Conservation (phyloP, 176 grass and related monocot genomes). For the Lolium multiflorum region DNA sequence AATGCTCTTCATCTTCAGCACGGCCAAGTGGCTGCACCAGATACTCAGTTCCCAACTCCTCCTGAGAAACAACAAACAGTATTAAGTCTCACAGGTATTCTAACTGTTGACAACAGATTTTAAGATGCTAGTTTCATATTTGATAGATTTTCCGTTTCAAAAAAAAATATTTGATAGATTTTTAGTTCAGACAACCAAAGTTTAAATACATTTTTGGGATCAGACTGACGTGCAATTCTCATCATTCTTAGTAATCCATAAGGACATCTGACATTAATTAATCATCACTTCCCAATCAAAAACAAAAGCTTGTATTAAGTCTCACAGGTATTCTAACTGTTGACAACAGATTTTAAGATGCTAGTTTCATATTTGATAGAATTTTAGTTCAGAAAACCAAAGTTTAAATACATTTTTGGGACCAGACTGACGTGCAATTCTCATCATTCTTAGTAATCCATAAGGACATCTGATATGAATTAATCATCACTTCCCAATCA, state of each 20-base stretch:
- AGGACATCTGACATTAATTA: constrained; percentile 4
- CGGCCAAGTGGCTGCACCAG: constrained; percentile 51
- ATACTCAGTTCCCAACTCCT: constrained; percentile 56
- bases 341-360: neutral
- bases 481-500: constrained; percentile 32
- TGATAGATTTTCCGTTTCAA: too few relatives aligned
- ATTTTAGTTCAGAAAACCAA: neutral
- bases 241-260: constrained; percentile 18
- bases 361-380: neutral
- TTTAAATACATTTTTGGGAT: constrained; percentile 15
- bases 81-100: neutral
- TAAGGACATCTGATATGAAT: constrained; percentile 1
- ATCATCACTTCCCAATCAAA: constrained; percentile 32
- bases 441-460: constrained; percentile 36
- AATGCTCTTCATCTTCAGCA: constrained; percentile 55
- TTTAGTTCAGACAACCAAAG: neutral
- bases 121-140: neutral
- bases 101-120: neutral
- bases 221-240: constrained; percentile 76
- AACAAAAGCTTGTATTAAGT: neutral
- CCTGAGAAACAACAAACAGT: constrained; percentile 19
- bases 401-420: neutral
- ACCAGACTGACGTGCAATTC: constrained; percentile 73
- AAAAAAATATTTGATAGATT: neutral
- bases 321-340: neutral